Base-by-base conservation (phyloP, 2,329 filamentous ascomycete genomes). In the Diaporthe australafricana region DNA sequence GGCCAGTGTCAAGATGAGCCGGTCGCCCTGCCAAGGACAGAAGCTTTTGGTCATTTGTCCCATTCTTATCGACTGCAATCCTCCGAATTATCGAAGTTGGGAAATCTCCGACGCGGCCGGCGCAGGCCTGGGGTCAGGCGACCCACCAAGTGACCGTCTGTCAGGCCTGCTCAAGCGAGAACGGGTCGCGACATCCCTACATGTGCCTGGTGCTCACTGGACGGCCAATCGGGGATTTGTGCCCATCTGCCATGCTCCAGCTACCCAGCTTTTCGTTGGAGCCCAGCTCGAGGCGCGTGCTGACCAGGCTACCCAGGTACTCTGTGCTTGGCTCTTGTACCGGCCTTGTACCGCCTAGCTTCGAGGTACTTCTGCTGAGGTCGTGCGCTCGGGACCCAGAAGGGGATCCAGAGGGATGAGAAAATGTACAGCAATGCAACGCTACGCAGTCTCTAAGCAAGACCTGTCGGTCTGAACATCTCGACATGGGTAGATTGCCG, bases 211-310 rank as follows among this genome's bases (percentile, higher is more conserved):
- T 55, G 30, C 35, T 20, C 35, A 50, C 35, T 60, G 32, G 16
- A 16, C 25, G 66, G 27, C 72, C 70, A 72, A 72, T 73, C 70
- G 72, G 72, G 70, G 56, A 72, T 56, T 69, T 72, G 56, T 48
- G 52, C 17, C 40, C 16, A n/a, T 14, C 16, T 30, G 62, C 70
- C 62, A 38, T 42, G 30, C 22, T 47, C 47, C 25, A 52, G 20
- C 30, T 65, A 45, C 48, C 47, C 14, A 63, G 47, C 60, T 50
- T 65, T 50, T 50, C 38, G 45, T 27, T 65, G 60, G 45, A 65
- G 60, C 60, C 47, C 60, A 38, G 60, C 60, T 50, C 35, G 30
- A 35, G 14, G 35, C 16, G 45, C 38, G 67, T 48, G 55, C 55
- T 68, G 42, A 38, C 53, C 32, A 35, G 42, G 42, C 56, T 40